Evolutionary conservation across 192 early-diverging fungal species (phyloP).

Genomic region (Linderina pennispora): DNA sequence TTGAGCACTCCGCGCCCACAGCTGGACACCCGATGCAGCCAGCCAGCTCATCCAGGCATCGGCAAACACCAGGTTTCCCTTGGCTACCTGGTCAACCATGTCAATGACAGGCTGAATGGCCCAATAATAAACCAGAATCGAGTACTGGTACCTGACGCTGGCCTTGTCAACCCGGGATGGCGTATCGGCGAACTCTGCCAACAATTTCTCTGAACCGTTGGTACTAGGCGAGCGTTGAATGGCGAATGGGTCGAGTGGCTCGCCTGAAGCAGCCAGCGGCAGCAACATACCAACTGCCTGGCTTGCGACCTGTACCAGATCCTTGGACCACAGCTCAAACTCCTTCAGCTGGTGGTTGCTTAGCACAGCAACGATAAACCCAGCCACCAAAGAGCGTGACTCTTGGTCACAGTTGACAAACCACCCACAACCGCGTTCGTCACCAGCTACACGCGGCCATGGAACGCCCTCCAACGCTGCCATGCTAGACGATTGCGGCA

Average conservation of each 20-base stretch:
- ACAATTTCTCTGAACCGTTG: no score
- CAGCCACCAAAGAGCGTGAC: constrained; percentile 2
- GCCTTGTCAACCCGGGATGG: no score
- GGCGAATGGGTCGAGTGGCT: no score
- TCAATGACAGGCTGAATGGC: background rate
- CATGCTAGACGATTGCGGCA: constrained; percentile 8
- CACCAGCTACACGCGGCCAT: constrained; percentile 28
- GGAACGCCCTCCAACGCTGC: background rate
- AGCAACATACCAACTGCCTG: constrained; percentile 1
- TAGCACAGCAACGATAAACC: constrained; percentile 9
- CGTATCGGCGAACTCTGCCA: no score
- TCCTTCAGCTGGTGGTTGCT: background rate
- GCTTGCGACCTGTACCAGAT: background rate
- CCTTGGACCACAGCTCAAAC: background rate
- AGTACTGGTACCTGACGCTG: background rate
- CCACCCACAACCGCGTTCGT: constrained; percentile 37
- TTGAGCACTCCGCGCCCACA: no score
- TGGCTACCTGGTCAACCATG: background rate
- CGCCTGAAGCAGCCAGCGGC: no score
- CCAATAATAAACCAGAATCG: constrained; percentile 16
- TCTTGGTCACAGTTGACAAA: constrained; percentile 9
- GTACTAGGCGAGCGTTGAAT: no score
- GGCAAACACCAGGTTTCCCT: background rate
- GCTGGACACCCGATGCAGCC: background rate
- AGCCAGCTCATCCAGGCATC: no score